Evolutionary conservation across 352 stramenopile species (phyloP).

Genomic region (Pythium coloratum): DNA sequence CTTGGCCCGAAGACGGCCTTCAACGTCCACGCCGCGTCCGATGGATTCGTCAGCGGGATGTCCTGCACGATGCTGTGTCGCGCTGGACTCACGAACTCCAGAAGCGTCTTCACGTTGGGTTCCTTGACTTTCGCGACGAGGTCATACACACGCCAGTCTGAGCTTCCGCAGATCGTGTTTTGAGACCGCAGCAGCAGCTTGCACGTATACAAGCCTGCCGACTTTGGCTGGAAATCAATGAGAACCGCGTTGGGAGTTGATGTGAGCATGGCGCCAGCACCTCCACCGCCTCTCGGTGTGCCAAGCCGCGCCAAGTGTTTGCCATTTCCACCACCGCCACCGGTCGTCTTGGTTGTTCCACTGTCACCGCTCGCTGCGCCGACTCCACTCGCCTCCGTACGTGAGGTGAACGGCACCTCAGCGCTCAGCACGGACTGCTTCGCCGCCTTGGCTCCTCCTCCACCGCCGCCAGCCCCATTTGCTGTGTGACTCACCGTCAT

Average conservation of each 20-base stretch:
- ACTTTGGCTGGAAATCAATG: slow-evolving; percentile 76
- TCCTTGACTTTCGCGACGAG: slow-evolving; percentile 85
- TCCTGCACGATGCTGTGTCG: slow-evolving; percentile 88
- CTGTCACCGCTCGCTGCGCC: not conserved
- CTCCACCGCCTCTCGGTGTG: slow-evolving; percentile 41
- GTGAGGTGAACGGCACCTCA: slow-evolving; percentile 9
- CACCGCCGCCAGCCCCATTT: not conserved
- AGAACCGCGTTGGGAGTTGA: slow-evolving; percentile 51
- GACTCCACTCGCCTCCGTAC: slow-evolving; percentile 12
- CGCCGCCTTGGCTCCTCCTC: not conserved
- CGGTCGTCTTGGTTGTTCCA: slow-evolving; percentile 12
- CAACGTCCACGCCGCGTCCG: slow-evolving; percentile 81
- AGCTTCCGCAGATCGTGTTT: slow-evolving; percentile 61
- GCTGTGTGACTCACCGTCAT: slow-evolving; percentile 39
- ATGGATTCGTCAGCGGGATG: slow-evolving; percentile 90
- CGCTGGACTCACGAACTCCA: slow-evolving; percentile 89
- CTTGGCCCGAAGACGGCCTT: slow-evolving; percentile 52
- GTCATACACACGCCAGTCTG: slow-evolving; percentile 83
- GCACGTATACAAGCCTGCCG: slow-evolving; percentile 65
- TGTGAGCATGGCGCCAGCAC: slow-evolving; percentile 19
- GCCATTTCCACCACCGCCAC: slow-evolving; percentile 26
- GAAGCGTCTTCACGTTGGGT: slow-evolving; percentile 76
- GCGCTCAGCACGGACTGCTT: slow-evolving; percentile 14
- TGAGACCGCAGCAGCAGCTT: slow-evolving; percentile 66
- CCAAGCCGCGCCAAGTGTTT: slow-evolving; percentile 50